phyloP scores from a whole-genome alignment of 768 basidiomycete species.

The Steccherinum ochraceum region DNA sequence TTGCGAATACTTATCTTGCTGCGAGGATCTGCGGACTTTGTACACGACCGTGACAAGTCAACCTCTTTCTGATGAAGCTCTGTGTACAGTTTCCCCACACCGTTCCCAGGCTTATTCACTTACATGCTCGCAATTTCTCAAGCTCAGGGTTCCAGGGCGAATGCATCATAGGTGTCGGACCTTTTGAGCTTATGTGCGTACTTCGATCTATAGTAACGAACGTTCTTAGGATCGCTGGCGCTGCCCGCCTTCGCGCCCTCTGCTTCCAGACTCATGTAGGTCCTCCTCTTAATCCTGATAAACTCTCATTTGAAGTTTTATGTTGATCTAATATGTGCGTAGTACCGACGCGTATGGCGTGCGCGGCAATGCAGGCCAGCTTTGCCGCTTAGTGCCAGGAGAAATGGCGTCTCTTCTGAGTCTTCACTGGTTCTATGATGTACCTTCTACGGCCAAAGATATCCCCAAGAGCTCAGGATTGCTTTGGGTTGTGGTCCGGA shows the following conservation, averaged over 20 bases:
- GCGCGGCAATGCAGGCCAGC: no score
- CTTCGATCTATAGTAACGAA: background rate
- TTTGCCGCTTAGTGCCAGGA: no score
- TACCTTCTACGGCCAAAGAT: no score
- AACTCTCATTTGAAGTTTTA: no score
- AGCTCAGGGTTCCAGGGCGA: background rate
- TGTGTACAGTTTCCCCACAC: background rate
- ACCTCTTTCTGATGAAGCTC: background rate
- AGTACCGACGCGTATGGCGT: no score
- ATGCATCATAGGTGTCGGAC: background rate
- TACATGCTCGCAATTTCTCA: background rate
- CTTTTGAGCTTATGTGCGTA: background rate
- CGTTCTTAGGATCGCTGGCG: background rate
- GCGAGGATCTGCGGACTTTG: background rate
- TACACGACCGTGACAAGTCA: background rate
- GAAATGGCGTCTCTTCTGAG: no score
- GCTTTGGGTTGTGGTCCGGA: no score
- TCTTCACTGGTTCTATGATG: no score
- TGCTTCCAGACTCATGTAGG: no score
- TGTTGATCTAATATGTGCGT: no score
- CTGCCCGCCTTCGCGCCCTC: background rate
- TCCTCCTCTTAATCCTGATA: no score
- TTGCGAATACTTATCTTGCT: background rate
- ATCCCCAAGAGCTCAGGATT: no score
- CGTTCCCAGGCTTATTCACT: background rate